Evolutionary conservation across 139 green algal species (phyloP), one percentile per base, ranked within the genome.

Genomic region (Chloropicon primus): DNA sequence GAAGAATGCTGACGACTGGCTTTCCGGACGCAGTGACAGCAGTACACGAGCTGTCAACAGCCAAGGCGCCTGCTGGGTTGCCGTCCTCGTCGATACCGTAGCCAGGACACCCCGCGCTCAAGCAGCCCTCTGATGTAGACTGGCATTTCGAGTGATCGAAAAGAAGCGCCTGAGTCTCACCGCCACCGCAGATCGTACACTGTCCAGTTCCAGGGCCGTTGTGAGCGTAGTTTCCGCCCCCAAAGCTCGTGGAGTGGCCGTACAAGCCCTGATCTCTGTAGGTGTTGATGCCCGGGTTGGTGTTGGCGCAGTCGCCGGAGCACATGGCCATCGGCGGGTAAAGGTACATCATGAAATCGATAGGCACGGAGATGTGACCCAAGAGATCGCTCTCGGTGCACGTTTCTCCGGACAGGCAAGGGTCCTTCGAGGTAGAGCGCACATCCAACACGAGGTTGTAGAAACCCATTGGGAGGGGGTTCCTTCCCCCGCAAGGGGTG

Each of bases 321-420:
- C 79, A 82, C 23, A 76, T 76, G 79, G 78, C 74, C 79, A 79
- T 79, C 2, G 28, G 3, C 26, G 79, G 79, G 73, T 82, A 82
- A 1, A 82, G 79, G 54, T 80, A 82, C 28, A 82, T 26, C 24
- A 82, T 54, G 79, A 82, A 82, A 74, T 82, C 79, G 21, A 82
- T 2, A 27, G 79, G 79, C 24, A 79, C 74, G 26, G 74, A 77
- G 25, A 28, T 72, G 72, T 81, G 54, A 25, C 71, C 77, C 2
- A 80, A 25, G n/a, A 27, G 23, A 28, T 74, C 71, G 71, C 5
- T 21, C 71, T 26, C 71, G 5, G 23, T 27, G 71, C 23, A 27
- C 23, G 23, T 27, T 26, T 10, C 71, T 74, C 24, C 71, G 24
- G 71, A 74, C 3, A 26, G 71, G 24, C 25, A 53, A 21, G 27